Base-by-base conservation (phyloP, 2,329 filamentous ascomycete species). In the Xylaria sp. region DNA sequence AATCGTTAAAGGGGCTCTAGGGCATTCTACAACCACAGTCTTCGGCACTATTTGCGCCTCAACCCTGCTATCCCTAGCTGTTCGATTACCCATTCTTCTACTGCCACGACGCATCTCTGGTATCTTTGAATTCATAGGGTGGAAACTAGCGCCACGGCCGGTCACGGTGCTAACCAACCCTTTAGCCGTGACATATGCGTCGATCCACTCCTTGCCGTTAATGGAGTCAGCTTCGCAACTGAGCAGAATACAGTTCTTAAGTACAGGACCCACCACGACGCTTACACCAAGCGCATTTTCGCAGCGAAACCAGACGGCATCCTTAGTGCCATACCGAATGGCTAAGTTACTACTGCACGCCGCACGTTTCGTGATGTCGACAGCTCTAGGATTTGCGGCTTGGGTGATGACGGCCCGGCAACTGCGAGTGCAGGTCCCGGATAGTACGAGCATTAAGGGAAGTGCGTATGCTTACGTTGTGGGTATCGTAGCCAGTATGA, bases 401-500 rank as follows among this genome's bases (percentile, higher is more conserved):
- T 99, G 96, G 96, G 93, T 98, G 9, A 92, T 93, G 55, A 97
- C 94, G 42, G 94, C 96, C 12, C 90, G 93, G 71, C 91, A 92
- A 80, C 84, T 98, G 3, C 84, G 87, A 60, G 84, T 96, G 23
- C 84, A 82, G 76, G 82, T 82, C 68, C 90, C 80, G 65, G 86
- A 84, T 47, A 85, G 85, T 1, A 73, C 80, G 60, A 86, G 88
- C 0, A 78, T 91, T 60, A 88, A 88, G 54, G 96, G 96, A 9
- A 97, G 93, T 75, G 85, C 96, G 27, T 99, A 99, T 79, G 96
- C 95, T 1, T 99, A 98, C 77, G 88, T 98, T 1, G 93, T 99
- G 25, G 96, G 94, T 10, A 81, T 99, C 71, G 91, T 98, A 73
- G 96, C 96, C 18, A 93, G 93, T 69, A 94, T 95, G 63, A 98